Evolutionary conservation across 257 asterid species (phyloP), one percentile per base, ranked within the genome.

Genomic region (Nicotiana undulata): DNA sequence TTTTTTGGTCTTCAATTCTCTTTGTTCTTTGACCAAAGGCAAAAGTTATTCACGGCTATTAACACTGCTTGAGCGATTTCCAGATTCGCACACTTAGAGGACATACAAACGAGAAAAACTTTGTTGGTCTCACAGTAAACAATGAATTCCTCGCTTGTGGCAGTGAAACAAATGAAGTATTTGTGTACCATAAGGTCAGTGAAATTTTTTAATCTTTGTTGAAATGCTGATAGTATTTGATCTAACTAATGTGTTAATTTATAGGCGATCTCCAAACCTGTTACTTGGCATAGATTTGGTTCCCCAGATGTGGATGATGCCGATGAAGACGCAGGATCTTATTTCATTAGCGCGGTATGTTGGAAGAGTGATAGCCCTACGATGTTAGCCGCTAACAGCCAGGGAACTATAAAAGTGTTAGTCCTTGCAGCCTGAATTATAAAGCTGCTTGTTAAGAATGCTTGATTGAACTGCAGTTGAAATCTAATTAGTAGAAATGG

Each of bases 81-180:
- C 79, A 87, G 90, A 86, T 87, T 40, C 82, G 87, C 16, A 82
- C 87, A 37, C 86, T 81, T 63, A 81, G 86, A 83, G 90, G 90
- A 74, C 90, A 87, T 63, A 85, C 87, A n/a, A 87, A 87, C 66
- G 90, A 87, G 87, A 87, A 85, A 82, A 87, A 87, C 52, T 87
- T 87, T 10, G 90, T 87, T 53, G 90, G 89, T 65, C 85, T 87
- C 60, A 26, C 90, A 2, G 89, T 87, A 37, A 87, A 52, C 84
- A 83, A 58, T 29, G 89, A 87, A 77, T 87, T 81, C 82, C 81
- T 87, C 67, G 80, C 90, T 26, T 85, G 90, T 77, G 90, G 90
- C 44, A 87, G 90, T 60, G 89, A 87, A 82, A 83, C 90, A 65
- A 87, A 87, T 80, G 90, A 87, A 72, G 90, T 85, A 20, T 87